These are phyloP conservation scores for Trichoderma afroharzianum DNA, from an alignment of 2,329 filamentous ascomycete genomes.

Conservation along the genomic window DNA sequence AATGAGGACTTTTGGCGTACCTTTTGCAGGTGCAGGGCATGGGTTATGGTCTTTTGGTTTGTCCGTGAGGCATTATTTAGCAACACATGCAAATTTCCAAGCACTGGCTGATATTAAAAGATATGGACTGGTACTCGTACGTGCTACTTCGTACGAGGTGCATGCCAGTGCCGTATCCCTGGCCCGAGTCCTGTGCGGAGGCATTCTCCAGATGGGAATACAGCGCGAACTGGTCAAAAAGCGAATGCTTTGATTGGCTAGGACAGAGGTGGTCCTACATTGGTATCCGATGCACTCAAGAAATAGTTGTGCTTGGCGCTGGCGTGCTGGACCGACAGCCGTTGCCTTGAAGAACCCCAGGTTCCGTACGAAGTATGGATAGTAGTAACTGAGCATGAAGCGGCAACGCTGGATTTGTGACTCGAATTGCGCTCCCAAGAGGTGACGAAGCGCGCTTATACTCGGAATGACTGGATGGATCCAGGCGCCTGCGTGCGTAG, in stretches of 20 bases:
- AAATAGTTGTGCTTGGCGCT: not conserved
- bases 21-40: not conserved
- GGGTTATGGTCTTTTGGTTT: not conserved
- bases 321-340: not conserved
- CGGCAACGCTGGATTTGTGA: not conserved
- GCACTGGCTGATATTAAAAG: conserved; percentile 5
- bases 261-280: not conserved
- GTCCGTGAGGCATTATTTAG: conserved; percentile 13
- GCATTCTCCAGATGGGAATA: not conserved
- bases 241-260: not conserved
- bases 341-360: not conserved
- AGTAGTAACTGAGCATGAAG: not conserved
- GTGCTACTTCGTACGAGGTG: not conserved
- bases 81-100: conserved; percentile 3
- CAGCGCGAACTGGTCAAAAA: not conserved
- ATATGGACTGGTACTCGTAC: not conserved
- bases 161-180: not conserved
- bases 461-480: not conserved
- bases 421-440: not conserved
- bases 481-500: not conserved
- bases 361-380: not conserved
- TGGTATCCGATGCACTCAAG: not conserved
- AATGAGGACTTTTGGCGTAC: conserved; percentile 3
- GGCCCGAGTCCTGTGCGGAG: not conserved
- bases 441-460: not conserved